A percentile compares a stretch with the other conserved stretches of the same genome.
Conservation (phyloP, 1,284 basidiomycete species). For the Ceratobasidium sp. region DNA sequence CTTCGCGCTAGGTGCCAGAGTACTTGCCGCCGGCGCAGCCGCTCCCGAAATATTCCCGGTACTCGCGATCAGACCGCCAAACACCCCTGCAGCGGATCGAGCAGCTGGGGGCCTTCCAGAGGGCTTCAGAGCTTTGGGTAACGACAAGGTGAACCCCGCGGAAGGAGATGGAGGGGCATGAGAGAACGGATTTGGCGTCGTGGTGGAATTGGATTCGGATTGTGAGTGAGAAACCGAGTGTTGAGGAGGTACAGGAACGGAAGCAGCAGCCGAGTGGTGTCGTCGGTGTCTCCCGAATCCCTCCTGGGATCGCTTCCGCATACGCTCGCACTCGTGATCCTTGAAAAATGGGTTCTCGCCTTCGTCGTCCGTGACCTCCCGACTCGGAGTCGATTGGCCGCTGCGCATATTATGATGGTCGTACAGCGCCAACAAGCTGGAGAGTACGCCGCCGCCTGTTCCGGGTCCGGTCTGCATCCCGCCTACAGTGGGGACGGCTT, state of each 20-base stretch:
- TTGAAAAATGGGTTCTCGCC: constrained; percentile 36
- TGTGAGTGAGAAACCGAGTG: too few relatives aligned
- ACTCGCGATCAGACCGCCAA: constrained; percentile 79
- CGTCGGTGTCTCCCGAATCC: constrained; percentile 12
- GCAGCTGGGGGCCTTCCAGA: constrained; percentile 64
- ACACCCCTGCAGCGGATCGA: constrained; percentile 73
- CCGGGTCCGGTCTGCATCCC: constrained; percentile 16
- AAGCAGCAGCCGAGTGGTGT: constrained; percentile 48
- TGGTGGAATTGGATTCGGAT: background rate
- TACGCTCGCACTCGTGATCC: background rate
- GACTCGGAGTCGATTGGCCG: constrained; percentile 52
- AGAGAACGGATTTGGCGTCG: background rate
- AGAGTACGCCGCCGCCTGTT: constrained; percentile 63
- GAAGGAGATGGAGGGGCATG: constrained; percentile 4
- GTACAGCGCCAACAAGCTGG: constrained; percentile 68
- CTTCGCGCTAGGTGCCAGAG: constrained; percentile 75
- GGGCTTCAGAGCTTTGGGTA: constrained; percentile 22
- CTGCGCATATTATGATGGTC: constrained; percentile 58
- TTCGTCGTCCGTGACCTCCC: constrained; percentile 32
- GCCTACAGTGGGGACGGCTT: constrained; percentile 3
- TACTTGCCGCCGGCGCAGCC: constrained; percentile 68
- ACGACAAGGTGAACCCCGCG: constrained; percentile 3
- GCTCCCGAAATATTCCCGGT: constrained; percentile 74
- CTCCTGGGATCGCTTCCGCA: constrained; percentile 15
- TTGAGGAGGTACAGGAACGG: constrained; percentile 48